Conservation (phyloP, 2,329 filamentous ascomycete genomes). For the Basipetospora chlamydospora region DNA sequence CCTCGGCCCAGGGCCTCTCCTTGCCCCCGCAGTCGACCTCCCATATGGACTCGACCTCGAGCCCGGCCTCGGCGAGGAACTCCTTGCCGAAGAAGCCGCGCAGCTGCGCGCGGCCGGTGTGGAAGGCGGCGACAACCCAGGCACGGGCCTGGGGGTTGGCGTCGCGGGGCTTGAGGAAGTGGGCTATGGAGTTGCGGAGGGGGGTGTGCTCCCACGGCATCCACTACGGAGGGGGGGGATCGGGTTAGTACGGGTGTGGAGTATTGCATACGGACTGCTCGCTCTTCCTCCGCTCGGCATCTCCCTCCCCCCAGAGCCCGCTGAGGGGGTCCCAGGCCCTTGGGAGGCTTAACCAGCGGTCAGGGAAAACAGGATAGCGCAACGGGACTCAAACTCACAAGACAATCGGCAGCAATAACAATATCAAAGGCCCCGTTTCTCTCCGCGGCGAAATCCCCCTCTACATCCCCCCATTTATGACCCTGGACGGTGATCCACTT, state of each 20-base stretch:
- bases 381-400: slow-evolving; percentile 21
- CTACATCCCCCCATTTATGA: slow-evolving; percentile 49
- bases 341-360: too few species aligned
- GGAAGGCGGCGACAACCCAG: slow-evolving; percentile 57
- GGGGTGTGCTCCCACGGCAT: slow-evolving; percentile 60
- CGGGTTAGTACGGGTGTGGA: neutral
- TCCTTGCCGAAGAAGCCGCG: slow-evolving; percentile 50
- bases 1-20: slow-evolving; percentile 45
- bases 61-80: slow-evolving; percentile 28
- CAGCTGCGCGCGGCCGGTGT: slow-evolving; percentile 54
- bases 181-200: slow-evolving; percentile 44
- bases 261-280: too few species aligned
- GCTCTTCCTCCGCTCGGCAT: too few species aligned
- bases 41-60: slow-evolving; percentile 51
- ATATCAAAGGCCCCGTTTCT: slow-evolving; percentile 35
- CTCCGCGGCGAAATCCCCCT: slow-evolving; percentile 10
- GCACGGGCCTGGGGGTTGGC: slow-evolving; percentile 29
- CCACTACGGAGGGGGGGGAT: slow-evolving; percentile 29
- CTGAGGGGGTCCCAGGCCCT: too few species aligned
- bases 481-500: slow-evolving; percentile 33
- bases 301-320: too few species aligned
- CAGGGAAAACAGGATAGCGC: too few species aligned
- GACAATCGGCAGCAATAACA: slow-evolving; percentile 56
- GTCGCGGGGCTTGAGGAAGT: slow-evolving; percentile 35
- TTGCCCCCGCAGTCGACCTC: slow-evolving; percentile 53